Conservation (phyloP, 73 alveolate species). For the Diophrys sp. region DNA sequence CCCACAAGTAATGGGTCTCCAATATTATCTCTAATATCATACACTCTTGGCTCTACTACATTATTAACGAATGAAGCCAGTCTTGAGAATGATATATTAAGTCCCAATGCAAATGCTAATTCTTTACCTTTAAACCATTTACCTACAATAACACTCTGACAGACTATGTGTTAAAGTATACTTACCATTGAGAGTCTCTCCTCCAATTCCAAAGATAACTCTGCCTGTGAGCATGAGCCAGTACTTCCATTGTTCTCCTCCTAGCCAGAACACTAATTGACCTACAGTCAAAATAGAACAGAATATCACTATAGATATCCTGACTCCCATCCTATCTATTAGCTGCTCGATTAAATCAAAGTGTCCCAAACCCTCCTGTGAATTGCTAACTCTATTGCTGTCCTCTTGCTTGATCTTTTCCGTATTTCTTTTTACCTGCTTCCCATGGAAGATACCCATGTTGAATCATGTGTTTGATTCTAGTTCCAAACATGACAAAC, state of each 20-base stretch:
- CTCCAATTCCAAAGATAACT: slow-evolving; percentile 87
- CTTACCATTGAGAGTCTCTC: slow-evolving; percentile 30
- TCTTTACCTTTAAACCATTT: slow-evolving; percentile 95
- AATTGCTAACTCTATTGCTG: too few species aligned
- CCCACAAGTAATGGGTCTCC: slow-evolving; percentile 65
- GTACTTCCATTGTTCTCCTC: slow-evolving; percentile 60
- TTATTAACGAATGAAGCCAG: slow-evolving; percentile 77
- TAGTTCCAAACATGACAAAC: not conserved
- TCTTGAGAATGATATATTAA: slow-evolving; percentile 75
- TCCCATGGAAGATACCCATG: not conserved
- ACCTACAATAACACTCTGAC: slow-evolving; percentile 71
- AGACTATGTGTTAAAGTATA: slow-evolving; percentile 9
- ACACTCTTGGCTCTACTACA: slow-evolving; percentile 27
- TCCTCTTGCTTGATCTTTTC: too few species aligned
- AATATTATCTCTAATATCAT: slow-evolving; percentile 34
- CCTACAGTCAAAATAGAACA: slow-evolving; percentile 69
- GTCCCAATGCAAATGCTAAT: slow-evolving; percentile 93
- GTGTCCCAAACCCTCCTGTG: too few species aligned
- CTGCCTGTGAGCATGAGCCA: slow-evolving; percentile 83
- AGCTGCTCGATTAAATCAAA: too few species aligned
- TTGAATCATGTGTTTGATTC: not conserved
- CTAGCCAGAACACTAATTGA: slow-evolving; percentile 72
- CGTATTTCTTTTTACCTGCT: not conserved
- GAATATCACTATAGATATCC: slow-evolving; percentile 57
- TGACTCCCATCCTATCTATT: slow-evolving; percentile 59